phyloP scores from a whole-genome alignment of 768 basidiomycete genomes.

The Podaxis sp. region DNA sequence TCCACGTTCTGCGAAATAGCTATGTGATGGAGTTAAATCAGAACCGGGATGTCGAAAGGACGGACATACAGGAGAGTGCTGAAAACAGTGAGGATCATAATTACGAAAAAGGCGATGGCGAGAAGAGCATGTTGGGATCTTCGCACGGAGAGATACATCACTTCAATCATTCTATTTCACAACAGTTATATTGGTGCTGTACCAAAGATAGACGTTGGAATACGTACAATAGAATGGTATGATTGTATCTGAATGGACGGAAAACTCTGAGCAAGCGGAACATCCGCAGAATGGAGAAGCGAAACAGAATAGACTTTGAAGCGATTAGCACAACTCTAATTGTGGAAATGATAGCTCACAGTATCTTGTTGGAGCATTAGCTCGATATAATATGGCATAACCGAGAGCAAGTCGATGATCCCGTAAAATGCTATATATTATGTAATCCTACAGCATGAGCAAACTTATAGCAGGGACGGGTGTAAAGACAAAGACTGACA shows the following conservation, averaged over 20 bases:
- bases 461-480: background rate
- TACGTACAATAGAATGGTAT: slow-evolving; percentile 77
- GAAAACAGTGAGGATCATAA: slow-evolving; percentile 85
- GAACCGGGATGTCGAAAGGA: background rate
- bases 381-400: slow-evolving; percentile 89
- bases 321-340: background rate
- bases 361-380: slow-evolving; percentile 83
- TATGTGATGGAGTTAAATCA: slow-evolving; percentile 22
- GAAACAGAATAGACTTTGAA: slow-evolving; percentile 71
- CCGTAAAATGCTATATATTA: slow-evolving; percentile 67
- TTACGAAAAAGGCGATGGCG: slow-evolving; percentile 85
- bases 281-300: slow-evolving; percentile 89
- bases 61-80: slow-evolving; percentile 73
- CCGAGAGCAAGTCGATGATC: slow-evolving; percentile 81
- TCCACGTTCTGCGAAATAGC: slow-evolving; percentile 89
- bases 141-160: slow-evolving; percentile 88
- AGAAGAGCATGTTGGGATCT: slow-evolving; percentile 85
- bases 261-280: slow-evolving; percentile 89
- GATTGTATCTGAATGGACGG: slow-evolving; percentile 83
- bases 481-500: slow-evolving; percentile 46
- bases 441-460: slow-evolving; percentile 16
- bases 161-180: slow-evolving; percentile 71
- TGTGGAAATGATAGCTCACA: slow-evolving; percentile 32
- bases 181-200: slow-evolving; percentile 4
- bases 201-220: background rate